These are phyloP conservation scores for Tritrichomonas musculus DNA, from an alignment of 208 protist genomes.

Conservation along the genomic window DNA sequence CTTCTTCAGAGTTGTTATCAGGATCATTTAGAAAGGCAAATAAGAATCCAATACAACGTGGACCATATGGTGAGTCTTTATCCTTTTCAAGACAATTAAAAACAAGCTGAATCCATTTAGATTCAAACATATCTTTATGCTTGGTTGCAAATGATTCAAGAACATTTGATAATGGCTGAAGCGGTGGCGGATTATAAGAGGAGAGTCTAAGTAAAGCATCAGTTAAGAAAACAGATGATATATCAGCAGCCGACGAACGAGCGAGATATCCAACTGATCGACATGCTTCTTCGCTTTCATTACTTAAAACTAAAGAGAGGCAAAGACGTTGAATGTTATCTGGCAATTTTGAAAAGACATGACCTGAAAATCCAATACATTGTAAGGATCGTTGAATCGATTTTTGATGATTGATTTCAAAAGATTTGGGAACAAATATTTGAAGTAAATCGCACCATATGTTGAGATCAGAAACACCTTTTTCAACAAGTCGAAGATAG, in stretches of 20 bases:
- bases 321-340: background rate
- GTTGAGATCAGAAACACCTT: background rate
- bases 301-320: background rate
- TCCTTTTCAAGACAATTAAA: background rate
- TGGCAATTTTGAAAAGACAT: background rate
- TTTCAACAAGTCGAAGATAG: background rate
- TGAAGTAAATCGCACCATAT: background rate
- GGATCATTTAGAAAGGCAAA: background rate
- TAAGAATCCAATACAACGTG: background rate
- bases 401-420: background rate
- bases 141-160: background rate
- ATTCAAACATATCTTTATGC: background rate
- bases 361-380: background rate
- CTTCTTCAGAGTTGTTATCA: background rate
- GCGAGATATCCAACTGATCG: background rate
- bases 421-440: background rate
- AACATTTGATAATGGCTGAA: background rate
- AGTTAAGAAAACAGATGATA: background rate
- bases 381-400: background rate
- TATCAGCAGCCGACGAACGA: background rate
- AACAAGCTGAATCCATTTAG: background rate
- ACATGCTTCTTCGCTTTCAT: background rate
- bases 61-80: background rate
- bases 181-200: background rate
- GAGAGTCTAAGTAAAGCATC: background rate